Evolutionary conservation across 345 rosid species (phyloP), one percentile per base, ranked within the genome.

Genomic region (Eutrema yunnanense): DNA sequence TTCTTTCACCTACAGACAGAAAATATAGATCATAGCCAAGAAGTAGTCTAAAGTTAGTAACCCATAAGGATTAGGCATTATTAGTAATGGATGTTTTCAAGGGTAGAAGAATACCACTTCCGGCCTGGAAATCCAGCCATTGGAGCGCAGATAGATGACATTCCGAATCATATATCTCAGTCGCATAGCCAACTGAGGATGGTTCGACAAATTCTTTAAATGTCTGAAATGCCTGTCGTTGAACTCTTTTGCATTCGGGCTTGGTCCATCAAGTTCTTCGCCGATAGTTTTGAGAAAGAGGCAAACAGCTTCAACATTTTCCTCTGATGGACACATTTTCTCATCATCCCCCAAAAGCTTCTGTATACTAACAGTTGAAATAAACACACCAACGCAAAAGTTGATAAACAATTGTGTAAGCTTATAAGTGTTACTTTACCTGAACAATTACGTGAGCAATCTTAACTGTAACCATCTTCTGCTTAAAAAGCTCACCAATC

Each of bases 401-500:
- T 14, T 44, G 9, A 6, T 8, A 10, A 5, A 27, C 26, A 57
- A 62, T 9, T 14, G 48, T 32, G 38, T 14, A 3, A 14, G 33
- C 43, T 9, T 32, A n/a, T 14, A 26, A 6, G 37, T 60, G 22
- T n/a, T 66, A 14, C 8, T 14, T 57, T 16, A 90, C 93, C 91
- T 83, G 82, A 72, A 85, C 85, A 56, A 90, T 88, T 64, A 78
- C 84, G 48, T 84, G 88, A 27, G 82, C 88, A 48, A 90, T 78
- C 82, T 19, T 82, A 72, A 82, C 85, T 34, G 86, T 63, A 46
- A 90, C 85, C 90, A 90, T 85, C 70, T 64, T 84, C 87, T 83
- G 89, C 83, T 86, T 88, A 57, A 83, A 67, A 70, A 84, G 88
- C 78, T 90, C 96, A 38, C 93, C 96, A 73, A 86, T 84, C 67